Conservation (phyloP, 495 filamentous ascomycete genomes). For the Hypoxylon crocopeplum region DNA sequence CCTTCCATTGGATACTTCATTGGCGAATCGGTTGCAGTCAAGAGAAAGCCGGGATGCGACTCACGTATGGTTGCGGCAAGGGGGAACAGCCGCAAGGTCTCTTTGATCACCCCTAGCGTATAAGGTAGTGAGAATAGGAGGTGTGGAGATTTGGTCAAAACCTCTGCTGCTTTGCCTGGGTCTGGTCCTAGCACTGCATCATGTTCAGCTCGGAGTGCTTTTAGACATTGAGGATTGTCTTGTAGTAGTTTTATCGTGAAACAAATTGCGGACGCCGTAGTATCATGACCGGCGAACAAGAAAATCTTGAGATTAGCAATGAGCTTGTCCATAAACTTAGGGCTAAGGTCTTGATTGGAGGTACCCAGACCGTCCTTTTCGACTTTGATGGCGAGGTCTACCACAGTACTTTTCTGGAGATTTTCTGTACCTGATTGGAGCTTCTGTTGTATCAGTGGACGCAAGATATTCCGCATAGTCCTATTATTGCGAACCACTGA, state of each 20-base stretch:
- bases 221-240: conserved; percentile 20
- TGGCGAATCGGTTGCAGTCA: neutral
- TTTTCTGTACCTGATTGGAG: neutral
- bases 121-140: conserved; percentile 45
- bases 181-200: conserved; percentile 40
- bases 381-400: neutral
- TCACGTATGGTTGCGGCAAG: conserved; percentile 38
- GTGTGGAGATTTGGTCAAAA: conserved; percentile 17
- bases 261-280: conserved; percentile 43
- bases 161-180: neutral
- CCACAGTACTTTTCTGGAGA: neutral
- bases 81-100: conserved; percentile 51
- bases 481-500: too few species aligned
- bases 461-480: too few species aligned
- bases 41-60: conserved; percentile 5
- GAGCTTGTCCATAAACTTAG: neutral
- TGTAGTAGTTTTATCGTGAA: neutral
- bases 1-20: neutral
- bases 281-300: conserved; percentile 51
- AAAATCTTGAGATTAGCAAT: conserved; percentile 37
- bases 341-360: neutral
- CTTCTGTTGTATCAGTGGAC: too few species aligned
- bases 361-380: too few species aligned
- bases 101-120: conserved; percentile 52
- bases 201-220: conserved; percentile 49